Evolutionary conservation across 1,139 yeast genomes (phyloP).

Genomic region (Sugiyamaella paludigena): DNA sequence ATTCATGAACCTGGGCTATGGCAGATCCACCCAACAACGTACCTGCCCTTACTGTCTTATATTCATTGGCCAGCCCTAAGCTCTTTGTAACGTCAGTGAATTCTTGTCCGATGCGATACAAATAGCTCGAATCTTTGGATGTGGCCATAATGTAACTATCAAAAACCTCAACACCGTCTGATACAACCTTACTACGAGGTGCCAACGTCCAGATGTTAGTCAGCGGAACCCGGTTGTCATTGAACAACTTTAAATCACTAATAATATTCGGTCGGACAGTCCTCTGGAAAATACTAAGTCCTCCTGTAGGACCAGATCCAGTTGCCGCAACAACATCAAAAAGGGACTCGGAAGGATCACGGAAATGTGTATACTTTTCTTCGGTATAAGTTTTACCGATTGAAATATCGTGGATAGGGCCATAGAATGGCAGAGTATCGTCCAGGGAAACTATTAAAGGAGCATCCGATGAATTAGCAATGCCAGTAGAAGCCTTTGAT

Average conservation of each 20-base stretch:
- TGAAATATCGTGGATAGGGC: slow-evolving; percentile 72
- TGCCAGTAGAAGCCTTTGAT: not conserved
- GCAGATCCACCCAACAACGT: slow-evolving; percentile 57
- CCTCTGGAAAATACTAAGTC: slow-evolving; percentile 62
- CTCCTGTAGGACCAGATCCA: slow-evolving; percentile 59
- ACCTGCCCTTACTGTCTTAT: slow-evolving; percentile 65
- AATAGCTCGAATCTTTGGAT: slow-evolving; percentile 20
- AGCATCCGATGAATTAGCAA: slow-evolving; percentile 19
- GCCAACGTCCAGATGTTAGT: slow-evolving; percentile 37
- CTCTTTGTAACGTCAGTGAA: slow-evolving; percentile 59
- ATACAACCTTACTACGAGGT: slow-evolving; percentile 22
- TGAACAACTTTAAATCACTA: slow-evolving; percentile 66
- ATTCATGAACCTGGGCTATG: slow-evolving; percentile 72
- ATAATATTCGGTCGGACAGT: slow-evolving; percentile 74
- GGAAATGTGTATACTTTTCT: slow-evolving; percentile 27
- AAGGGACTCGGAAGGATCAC: slow-evolving; percentile 1
- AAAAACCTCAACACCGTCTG: slow-evolving; percentile 36
- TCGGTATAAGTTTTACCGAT: slow-evolving; percentile 53
- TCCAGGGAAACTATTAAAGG: slow-evolving; percentile 25
- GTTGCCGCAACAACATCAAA: slow-evolving; percentile 66
- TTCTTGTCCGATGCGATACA: slow-evolving; percentile 66
- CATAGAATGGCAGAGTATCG: slow-evolving; percentile 63
- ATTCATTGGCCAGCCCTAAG: slow-evolving; percentile 60
- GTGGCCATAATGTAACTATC: slow-evolving; percentile 69
- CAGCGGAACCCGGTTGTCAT: slow-evolving; percentile 19